Evolutionary conservation across 192 early-diverging fungal genomes (phyloP), one percentile per base, ranked within the genome.

Genomic region (Coemansia sp.): DNA sequence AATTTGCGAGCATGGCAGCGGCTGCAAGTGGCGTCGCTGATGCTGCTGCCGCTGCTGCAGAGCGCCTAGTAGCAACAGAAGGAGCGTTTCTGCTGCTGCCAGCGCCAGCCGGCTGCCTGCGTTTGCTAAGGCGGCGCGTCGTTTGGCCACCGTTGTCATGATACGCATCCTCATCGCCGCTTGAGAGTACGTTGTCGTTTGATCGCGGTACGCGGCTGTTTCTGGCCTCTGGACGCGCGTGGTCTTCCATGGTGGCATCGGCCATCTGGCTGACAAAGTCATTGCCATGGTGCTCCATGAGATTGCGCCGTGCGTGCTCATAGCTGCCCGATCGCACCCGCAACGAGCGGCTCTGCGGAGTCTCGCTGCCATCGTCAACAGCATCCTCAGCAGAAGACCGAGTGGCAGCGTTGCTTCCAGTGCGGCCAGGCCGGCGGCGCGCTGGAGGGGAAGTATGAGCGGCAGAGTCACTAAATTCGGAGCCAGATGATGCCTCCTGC

Each of bases 131-230:
- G 52, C 60, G 58, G 9, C 44, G 48, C 8, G 37, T 18, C 22
- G 6, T 29, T 0, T 15, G 40, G 34, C 17, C 55, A 4, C 17
- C 41, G 10, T 50, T 26, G 26, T 29, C 46, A 24, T 50, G 14
- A 6, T 50, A 24, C 14, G 26, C 26, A 15, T n/a, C 24, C 15
- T 62, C 61, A 29, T 54, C 54, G 26, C 60, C 57, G 52, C 41
- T 66, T 8, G 40, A 56, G 11, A 24, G 27, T 3, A 19, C 8
- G 26, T 29, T 57, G 8, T 59, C 60, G 26, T 41, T 58, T 0
- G 65, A 58, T n/a, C 65, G 40, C 11, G 72, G 65, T 2, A 74
- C 72, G 0, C 53, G 72, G 3, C 52, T 21, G 18, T 53, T 53
- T 2, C 32, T 7, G 17, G 52, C 10, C 18, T 17, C 52, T 29